Conservation (phyloP, 2,329 filamentous ascomycete genomes). For the Fusarium sp. region DNA sequence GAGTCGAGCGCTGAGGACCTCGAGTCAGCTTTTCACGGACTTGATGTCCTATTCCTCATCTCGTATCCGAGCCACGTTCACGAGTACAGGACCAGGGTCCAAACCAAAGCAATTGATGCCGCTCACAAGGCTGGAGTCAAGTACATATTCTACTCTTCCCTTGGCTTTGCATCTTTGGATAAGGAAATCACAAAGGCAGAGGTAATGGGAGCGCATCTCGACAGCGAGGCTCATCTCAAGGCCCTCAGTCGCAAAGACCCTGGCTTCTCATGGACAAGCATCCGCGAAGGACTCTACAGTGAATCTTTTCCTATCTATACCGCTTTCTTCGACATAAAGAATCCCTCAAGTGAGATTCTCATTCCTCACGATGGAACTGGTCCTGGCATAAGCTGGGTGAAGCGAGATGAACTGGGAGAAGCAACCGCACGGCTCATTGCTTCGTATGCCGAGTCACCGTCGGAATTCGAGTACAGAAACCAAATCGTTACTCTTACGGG, state of each 20-base stretch:
- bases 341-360: background rate
- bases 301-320: conserved; percentile 38
- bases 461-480: background rate
- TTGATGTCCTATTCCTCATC: conserved; percentile 25
- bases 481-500: conserved; percentile 23
- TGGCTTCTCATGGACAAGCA: conserved; percentile 22
- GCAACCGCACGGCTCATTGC: conserved; percentile 25
- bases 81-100: conserved; percentile 21
- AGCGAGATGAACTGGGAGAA: conserved; percentile 35
- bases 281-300: conserved; percentile 33
- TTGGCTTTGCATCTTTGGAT: conserved; percentile 2
- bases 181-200: conserved; percentile 9
- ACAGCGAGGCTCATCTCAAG: conserved; percentile 20
- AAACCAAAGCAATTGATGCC: conserved; percentile 19
- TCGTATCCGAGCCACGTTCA: conserved; percentile 36
- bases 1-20: conserved; percentile 18
- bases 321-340: conserved; percentile 22
- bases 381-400: conserved; percentile 28
- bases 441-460: background rate
- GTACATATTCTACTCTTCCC: conserved; percentile 35
- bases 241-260: background rate
- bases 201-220: conserved; percentile 33
- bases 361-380: conserved; percentile 29
- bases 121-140: conserved; percentile 15
- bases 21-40: background rate